A percentile compares a stretch with the other conserved stretches of the same genome.
Evolutionary conservation across 129 eudicot species (phyloP).

Genomic region (Artemisia argyi): DNA sequence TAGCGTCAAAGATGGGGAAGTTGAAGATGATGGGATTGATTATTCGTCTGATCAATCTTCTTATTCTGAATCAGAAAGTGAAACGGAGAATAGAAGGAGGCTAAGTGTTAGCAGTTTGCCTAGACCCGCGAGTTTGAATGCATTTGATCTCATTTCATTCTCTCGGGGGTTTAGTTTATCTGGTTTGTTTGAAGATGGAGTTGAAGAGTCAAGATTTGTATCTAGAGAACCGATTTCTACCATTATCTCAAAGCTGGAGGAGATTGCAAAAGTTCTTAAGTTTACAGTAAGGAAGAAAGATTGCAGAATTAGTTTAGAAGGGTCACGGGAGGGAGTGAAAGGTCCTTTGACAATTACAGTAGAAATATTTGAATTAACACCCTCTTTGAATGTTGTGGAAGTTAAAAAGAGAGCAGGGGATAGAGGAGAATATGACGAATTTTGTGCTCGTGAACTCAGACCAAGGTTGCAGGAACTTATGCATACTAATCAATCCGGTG

Average conservation of each 20-base stretch:
- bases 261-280: constrained; percentile 11
- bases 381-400: constrained; percentile 6
- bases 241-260: background rate
- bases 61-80: background rate
- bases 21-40: constrained; percentile 5
- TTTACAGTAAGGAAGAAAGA: constrained; percentile 8
- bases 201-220: constrained; percentile 12
- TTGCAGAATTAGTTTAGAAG: constrained; percentile 16
- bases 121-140: constrained; percentile 17
- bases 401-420: background rate
- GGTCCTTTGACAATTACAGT: constrained; percentile 10
- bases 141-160: constrained; percentile 16
- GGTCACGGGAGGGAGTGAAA: constrained; percentile 15
- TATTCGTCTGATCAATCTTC: background rate
- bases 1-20: constrained; percentile 9
- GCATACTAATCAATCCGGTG: constrained; percentile 37
- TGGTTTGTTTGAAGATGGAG: constrained; percentile 16
- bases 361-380: constrained; percentile 16
- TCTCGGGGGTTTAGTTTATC: constrained; percentile 17
- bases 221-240: background rate
- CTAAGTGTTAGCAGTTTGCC: background rate
- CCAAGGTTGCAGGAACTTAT: constrained; percentile 60
- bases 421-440: constrained; percentile 10
- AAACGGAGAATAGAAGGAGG: background rate
- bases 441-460: constrained; percentile 54